phyloP scores from a whole-genome alignment of 1,284 basidiomycete genomes.

The Rhizoctonia solani region DNA sequence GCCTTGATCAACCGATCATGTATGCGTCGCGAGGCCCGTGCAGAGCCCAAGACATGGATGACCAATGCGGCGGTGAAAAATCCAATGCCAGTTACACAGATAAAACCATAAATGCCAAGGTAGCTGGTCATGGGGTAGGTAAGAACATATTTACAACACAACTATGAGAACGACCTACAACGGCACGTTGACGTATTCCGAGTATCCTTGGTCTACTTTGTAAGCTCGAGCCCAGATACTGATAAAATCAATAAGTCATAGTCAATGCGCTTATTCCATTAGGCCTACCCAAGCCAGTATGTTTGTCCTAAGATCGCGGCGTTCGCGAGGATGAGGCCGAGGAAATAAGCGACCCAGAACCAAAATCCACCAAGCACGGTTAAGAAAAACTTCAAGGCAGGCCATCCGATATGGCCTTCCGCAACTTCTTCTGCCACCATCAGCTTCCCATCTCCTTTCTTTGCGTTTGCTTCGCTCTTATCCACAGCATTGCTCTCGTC shows the following conservation, averaged over 20 bases:
- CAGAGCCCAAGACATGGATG: conserved; percentile 50
- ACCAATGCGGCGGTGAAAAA: conserved; percentile 41
- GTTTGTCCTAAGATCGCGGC: conserved; percentile 35
- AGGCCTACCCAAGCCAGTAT: conserved; percentile 39
- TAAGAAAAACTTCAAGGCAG: conserved; percentile 43
- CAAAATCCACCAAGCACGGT: conserved; percentile 48
- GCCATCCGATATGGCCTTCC: conserved; percentile 58
- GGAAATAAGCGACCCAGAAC: conserved; percentile 45
- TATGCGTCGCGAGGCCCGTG: conserved; percentile 59
- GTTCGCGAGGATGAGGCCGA: conserved; percentile 27
- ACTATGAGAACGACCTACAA: conserved; percentile 39
- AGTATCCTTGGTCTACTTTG: conserved; percentile 40
- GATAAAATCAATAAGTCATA: background rate
- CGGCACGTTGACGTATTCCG: conserved; percentile 43
- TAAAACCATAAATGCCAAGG: conserved; percentile 45
- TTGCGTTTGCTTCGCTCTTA: conserved; percentile 42
- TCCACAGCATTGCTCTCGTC: conserved; percentile 42
- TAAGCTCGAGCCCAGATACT: conserved; percentile 49
- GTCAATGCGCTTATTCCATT: too few species aligned
- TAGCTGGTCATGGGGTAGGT: conserved; percentile 38
- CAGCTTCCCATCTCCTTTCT: conserved; percentile 52
- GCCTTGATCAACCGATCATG: conserved; percentile 60
- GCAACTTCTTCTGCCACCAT: conserved; percentile 64
- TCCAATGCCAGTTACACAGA: conserved; percentile 39
- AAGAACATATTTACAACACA: background rate